A percentile compares a stretch with the other conserved stretches of the same genome.
Conservation (phyloP, 495 filamentous ascomycete species). For the Cenococcum geophilum region DNA sequence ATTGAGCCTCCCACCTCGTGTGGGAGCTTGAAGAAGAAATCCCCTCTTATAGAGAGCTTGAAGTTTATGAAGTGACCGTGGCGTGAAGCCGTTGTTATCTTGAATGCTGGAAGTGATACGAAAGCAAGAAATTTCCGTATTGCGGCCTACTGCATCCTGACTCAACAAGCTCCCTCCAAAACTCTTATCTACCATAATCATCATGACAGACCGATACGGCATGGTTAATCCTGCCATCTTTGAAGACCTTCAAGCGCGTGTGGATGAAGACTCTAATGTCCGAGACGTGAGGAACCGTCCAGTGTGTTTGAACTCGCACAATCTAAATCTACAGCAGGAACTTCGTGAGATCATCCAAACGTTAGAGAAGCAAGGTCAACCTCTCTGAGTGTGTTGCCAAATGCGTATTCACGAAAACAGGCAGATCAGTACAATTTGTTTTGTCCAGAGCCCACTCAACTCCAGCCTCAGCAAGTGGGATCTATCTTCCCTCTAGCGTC, state of each 20-base stretch:
- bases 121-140: not conserved
- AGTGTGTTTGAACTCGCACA: slow-evolving; percentile 5
- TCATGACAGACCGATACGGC: slow-evolving; percentile 22
- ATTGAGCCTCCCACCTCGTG: slow-evolving; percentile 4
- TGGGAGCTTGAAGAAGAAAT: slow-evolving; percentile 9
- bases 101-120: not conserved
- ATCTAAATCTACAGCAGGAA: slow-evolving; percentile 44
- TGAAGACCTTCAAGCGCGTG: slow-evolving; percentile 76
- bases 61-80: not conserved
- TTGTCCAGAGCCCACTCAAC: slow-evolving; percentile 89
- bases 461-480: slow-evolving; percentile 66
- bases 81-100: not conserved
- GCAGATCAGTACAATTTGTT: slow-evolving; percentile 65
- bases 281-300: slow-evolving; percentile 57
- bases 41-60: not conserved
- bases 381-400: not conserved
- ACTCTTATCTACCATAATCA: slow-evolving; percentile 2
- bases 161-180: not conserved
- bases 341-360: slow-evolving; percentile 72
- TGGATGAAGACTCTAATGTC: slow-evolving; percentile 77
- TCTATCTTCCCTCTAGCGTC: not conserved
- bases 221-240: slow-evolving; percentile 81
- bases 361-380: slow-evolving; percentile 63
- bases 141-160: not conserved
- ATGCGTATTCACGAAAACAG: slow-evolving; percentile 31